A percentile compares a stretch with the other conserved stretches of the same genome.
Conservation (phyloP, 768 basidiomycete species). For the Mycena filopes region DNA sequence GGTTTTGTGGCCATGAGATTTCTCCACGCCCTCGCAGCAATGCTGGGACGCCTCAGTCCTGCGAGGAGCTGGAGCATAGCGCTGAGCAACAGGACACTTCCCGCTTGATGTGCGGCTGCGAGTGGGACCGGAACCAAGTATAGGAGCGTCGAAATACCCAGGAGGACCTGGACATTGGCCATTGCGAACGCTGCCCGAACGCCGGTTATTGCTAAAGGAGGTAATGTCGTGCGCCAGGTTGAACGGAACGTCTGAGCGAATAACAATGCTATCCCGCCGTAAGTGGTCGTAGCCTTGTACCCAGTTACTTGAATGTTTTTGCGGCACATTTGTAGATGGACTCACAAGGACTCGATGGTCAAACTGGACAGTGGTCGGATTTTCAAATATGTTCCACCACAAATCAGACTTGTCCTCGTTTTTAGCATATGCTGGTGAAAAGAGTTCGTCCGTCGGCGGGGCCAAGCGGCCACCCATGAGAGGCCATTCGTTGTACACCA, state of each 20-base stretch:
- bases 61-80: constrained; percentile 82
- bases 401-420: constrained; percentile 73
- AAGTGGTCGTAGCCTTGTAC: constrained; percentile 85
- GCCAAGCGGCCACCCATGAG: constrained; percentile 90
- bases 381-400: constrained; percentile 98
- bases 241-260: constrained; percentile 68
- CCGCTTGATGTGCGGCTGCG: constrained; percentile 95
- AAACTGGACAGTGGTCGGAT: constrained; percentile 97
- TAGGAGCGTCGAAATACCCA: constrained; percentile 78
- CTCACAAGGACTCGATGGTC: constrained; percentile 92
- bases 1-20: constrained; percentile 38
- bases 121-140: constrained; percentile 94
- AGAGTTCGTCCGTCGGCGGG: constrained; percentile 86
- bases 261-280: constrained; percentile 71
- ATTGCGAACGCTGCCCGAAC: constrained; percentile 75
- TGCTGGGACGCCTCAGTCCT: constrained; percentile 74
- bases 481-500: constrained; percentile 99
- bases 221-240: constrained; percentile 69
- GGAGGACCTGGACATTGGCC: constrained; percentile 83
- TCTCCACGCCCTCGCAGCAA: constrained; percentile 72
- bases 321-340: constrained; percentile 25
- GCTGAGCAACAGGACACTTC: constrained; percentile 88
- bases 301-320: background rate
- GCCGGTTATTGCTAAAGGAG: constrained; percentile 67
- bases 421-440: constrained; percentile 80